Conservation (phyloP, 2,329 filamentous ascomycete genomes). For the Claviceps lovelessii region DNA sequence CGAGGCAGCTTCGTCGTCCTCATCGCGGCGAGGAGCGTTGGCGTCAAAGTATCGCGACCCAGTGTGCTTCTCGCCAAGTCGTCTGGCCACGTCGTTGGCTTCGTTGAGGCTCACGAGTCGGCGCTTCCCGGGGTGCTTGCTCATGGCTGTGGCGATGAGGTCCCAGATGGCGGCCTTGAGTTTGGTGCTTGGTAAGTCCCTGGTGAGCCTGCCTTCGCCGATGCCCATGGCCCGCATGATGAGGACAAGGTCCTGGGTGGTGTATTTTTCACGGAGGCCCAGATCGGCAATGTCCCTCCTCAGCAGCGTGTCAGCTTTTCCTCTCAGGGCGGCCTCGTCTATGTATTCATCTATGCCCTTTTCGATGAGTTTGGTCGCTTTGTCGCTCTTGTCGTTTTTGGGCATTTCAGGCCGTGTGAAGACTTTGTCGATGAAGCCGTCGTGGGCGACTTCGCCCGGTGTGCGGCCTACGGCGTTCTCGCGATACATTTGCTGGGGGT, state of each 20-base stretch:
- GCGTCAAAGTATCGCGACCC: slow-evolving; percentile 23
- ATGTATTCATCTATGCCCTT: slow-evolving; percentile 3
- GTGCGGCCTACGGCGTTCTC: slow-evolving; percentile 69
- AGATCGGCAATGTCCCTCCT: slow-evolving; percentile 10
- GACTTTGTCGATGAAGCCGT: slow-evolving; percentile 31
- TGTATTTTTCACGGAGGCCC: slow-evolving; percentile 18
- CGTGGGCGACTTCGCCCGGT: slow-evolving; percentile 51
- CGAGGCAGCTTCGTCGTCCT: slow-evolving; percentile 11
- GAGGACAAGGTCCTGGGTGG: slow-evolving; percentile 10
- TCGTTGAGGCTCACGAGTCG: slow-evolving; percentile 40
- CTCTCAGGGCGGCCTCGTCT: slow-evolving; percentile 1
- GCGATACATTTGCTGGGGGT: slow-evolving; percentile 46
- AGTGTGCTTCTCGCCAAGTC: slow-evolving; percentile 36
- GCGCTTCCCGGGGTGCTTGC: slow-evolving; percentile 23
- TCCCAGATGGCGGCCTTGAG: slow-evolving; percentile 19
- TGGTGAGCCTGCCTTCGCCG: slow-evolving; percentile 6
- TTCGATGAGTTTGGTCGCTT: slow-evolving; percentile 6
- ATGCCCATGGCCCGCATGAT: slow-evolving; percentile 16
- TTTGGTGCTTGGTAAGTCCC: slow-evolving; percentile 2
- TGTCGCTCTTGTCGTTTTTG: background rate
- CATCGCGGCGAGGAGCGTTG: slow-evolving; percentile 14
- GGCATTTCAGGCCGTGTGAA: slow-evolving; percentile 12
- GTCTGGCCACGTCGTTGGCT: slow-evolving; percentile 43
- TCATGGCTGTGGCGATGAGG: slow-evolving; percentile 18
- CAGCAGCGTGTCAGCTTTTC: slow-evolving; percentile 8